phyloP scores from a whole-genome alignment of 768 basidiomycete genomes.

The Tylopilus sp. region DNA sequence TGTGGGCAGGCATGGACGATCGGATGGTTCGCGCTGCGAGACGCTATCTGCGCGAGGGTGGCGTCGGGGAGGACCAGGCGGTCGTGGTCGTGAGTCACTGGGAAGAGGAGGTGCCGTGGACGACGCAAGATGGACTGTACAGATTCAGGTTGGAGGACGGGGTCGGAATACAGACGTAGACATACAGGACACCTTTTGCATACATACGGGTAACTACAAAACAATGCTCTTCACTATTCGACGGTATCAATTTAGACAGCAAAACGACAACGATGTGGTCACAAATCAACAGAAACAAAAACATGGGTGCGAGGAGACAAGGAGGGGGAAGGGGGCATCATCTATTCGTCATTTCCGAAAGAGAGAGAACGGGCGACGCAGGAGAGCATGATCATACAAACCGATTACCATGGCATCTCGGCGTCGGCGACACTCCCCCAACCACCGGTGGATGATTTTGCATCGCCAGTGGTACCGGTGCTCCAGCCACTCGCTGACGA shows the following conservation, averaged over 20 bases:
- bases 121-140: conserved; percentile 47
- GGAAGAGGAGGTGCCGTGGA: conserved; percentile 91
- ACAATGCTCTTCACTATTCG: neutral
- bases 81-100: conserved; percentile 88
- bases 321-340: neutral
- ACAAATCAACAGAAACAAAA: neutral
- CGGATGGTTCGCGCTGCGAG: conserved; percentile 65
- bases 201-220: conserved; percentile 1
- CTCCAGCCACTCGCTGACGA: conserved; percentile 18
- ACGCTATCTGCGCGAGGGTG: conserved; percentile 54
- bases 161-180: conserved; percentile 14
- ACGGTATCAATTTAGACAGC: neutral
- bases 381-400: neutral
- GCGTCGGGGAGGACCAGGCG: conserved; percentile 57
- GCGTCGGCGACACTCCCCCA: conserved; percentile 9
- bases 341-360: conserved; percentile 6
- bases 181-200: neutral
- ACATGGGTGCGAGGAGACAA: neutral
- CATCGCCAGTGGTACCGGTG: neutral
- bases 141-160: conserved; percentile 36
- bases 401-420: conserved; percentile 24
- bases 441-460: conserved; percentile 11
- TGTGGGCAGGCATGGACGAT: conserved; percentile 90
- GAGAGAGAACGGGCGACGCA: neutral
- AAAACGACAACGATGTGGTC: neutral